These are phyloP conservation scores for Epicoccum nigrum DNA, from an alignment of 2,329 filamentous ascomycete genomes.

Conservation along the genomic window DNA sequence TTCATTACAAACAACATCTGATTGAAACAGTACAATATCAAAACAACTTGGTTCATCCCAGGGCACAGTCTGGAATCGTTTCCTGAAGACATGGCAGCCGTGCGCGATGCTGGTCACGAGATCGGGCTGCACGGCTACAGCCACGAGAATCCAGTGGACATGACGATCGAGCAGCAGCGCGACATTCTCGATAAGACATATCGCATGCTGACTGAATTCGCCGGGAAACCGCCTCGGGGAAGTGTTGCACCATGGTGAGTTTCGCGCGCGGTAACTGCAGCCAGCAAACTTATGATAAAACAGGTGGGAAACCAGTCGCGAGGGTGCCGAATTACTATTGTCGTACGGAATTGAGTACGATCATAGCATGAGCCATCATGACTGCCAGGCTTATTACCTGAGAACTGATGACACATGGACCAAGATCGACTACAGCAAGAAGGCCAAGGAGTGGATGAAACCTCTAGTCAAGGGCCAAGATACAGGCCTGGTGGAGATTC, in stretches of 20 bases:
- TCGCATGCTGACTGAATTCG: constrained; percentile 71
- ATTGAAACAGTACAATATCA: constrained; percentile 64
- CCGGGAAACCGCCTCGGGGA: constrained; percentile 72
- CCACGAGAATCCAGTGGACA: constrained; percentile 74
- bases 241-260: constrained; percentile 71
- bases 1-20: not conserved
- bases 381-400: constrained; percentile 68
- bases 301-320: constrained; percentile 70
- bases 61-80: constrained; percentile 69
- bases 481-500: constrained; percentile 71
- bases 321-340: constrained; percentile 68
- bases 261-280: not conserved
- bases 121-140: constrained; percentile 73
- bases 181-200: constrained; percentile 78
- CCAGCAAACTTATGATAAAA: constrained; percentile 45
- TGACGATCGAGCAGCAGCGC: constrained; percentile 76
- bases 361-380: constrained; percentile 69
- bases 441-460: constrained; percentile 70
- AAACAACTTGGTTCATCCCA: constrained; percentile 70
- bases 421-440: constrained; percentile 69
- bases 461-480: constrained; percentile 64
- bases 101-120: constrained; percentile 69
- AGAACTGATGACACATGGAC: constrained; percentile 70
- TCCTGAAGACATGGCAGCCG: constrained; percentile 66
- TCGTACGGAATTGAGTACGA: constrained; percentile 73